Conservation (phyloP, 306 rosid species). For the Dryas drummondii region DNA sequence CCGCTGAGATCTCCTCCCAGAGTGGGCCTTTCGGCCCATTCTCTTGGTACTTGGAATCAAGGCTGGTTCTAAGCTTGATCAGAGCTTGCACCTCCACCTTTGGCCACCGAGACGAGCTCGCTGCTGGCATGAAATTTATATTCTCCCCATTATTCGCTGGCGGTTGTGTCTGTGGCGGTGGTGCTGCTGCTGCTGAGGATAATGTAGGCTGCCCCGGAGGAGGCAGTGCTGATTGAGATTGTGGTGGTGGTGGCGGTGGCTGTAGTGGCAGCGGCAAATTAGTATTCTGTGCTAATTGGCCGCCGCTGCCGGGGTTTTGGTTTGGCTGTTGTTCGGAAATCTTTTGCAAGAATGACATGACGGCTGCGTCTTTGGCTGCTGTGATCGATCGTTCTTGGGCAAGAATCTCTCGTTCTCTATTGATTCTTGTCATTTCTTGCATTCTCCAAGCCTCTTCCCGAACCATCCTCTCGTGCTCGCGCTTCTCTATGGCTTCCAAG, state of each 20-base stretch:
- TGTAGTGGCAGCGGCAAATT: not conserved
- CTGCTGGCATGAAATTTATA: not conserved
- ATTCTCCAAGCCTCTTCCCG: constrained; percentile 84
- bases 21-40: constrained; percentile 83
- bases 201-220: not conserved
- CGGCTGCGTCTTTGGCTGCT: constrained; percentile 71
- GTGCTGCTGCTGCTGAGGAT: not conserved
- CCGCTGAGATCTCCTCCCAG: constrained; percentile 85
- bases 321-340: constrained; percentile 50
- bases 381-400: constrained; percentile 73
- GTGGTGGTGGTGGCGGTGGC: not conserved
- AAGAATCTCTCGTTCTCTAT: constrained; percentile 63
- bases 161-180: no score
- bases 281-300: constrained; percentile 13
- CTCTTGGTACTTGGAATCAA: constrained; percentile 74
- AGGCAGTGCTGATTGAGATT: not conserved
- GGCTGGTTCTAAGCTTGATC: constrained; percentile 54
- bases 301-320: constrained; percentile 27
- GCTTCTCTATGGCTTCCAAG: constrained; percentile 72
- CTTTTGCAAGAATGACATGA: constrained; percentile 74
- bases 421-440: constrained; percentile 67
- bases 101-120: constrained; percentile 85
- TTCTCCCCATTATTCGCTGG: constrained; percentile 33
- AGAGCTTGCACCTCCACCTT: constrained; percentile 68
- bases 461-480: constrained; percentile 57